Evolutionary conservation across 208 protist species (phyloP), one percentile per base, ranked within the genome.

Genomic region (Leishmania lainsoni): DNA sequence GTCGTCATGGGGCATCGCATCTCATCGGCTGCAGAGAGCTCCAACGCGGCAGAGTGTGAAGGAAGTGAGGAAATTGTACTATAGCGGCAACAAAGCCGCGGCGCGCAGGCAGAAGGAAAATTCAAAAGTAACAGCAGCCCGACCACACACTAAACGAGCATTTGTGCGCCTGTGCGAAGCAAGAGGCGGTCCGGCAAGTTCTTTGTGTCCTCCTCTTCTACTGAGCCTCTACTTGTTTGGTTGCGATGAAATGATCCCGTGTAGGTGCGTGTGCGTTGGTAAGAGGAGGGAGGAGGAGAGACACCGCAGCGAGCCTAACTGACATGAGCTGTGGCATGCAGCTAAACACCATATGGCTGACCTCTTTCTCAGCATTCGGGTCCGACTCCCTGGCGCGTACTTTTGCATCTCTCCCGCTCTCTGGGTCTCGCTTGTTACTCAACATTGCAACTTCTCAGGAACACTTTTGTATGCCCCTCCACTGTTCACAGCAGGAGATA

Each of bases 21-120:
- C 17, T 66, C 52, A n/a, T 42, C 74, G 22, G 54, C 22, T 26
- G 42, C 20, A 26, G 45, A 73, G 39, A 54, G 42, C 69, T 29
- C 69, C 69, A 52, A 8, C 66, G 39, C 35, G 26, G 66, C 17
- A 45, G 20, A 22, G 29, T 26, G 29, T 48, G 66, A n/a, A 73
- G 69, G 35, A 45, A 26, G 3, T 12, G 76, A 80, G 52, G 76
- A 80, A 74, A 56, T 73, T 58, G 63, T 73, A 17, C 63, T 80
- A 8, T 71, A 80, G 76, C 49, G 58, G 22, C 59, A 80, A 63
- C 1, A 42, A 63, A 45, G 3, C 32, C 10, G 48, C 61, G 4
- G 61, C 9, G 29, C 29, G 66, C 39, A 12, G 54, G 45, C 8
- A 4, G 12, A 79, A 49, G 10, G n/a, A 26, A 71, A 69, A n/a